Evolutionary conservation across 345 rosid genomes (phyloP).

Genomic region (Garcia nutans): DNA sequence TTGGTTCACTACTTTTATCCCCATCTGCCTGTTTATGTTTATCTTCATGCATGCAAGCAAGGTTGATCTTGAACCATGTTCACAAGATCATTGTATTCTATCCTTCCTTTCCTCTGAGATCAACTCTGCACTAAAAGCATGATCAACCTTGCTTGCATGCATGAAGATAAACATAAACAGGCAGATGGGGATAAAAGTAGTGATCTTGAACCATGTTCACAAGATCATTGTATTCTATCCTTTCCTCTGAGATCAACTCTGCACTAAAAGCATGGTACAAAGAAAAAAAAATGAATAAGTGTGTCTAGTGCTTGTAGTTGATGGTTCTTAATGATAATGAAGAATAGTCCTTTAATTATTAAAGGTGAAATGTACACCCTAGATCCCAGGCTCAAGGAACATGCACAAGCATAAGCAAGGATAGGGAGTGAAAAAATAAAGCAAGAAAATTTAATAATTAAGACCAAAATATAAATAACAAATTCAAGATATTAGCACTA

Average conservation of each 20-base stretch:
- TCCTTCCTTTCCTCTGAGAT: slow-evolving; percentile 60
- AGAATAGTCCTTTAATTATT: background rate
- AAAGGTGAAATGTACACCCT: background rate
- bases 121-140: slow-evolving; percentile 71
- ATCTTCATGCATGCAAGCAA: slow-evolving; percentile 22
- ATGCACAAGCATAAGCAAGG: background rate
- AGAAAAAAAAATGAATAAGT: background rate
- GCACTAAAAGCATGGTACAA: slow-evolving; percentile 52
- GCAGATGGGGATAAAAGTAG: too few species aligned
- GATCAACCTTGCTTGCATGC: too few species aligned
- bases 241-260: slow-evolving; percentile 68
- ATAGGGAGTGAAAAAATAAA: too few species aligned
- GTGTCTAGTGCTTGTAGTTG: background rate
- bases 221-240: slow-evolving; percentile 90
- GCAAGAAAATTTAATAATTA: too few species aligned
- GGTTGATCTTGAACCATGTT: slow-evolving; percentile 39
- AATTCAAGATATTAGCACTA: background rate
- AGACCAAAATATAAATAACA: background rate
- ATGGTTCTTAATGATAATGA: background rate
- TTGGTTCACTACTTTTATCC: slow-evolving; percentile 33
- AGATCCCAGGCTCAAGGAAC: background rate
- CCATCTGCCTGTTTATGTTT: slow-evolving; percentile 28
- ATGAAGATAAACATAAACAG: too few species aligned
- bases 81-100: slow-evolving; percentile 91
- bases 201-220: slow-evolving; percentile 44